Percentiles rank a stretch among this genome's conserved stretches.
Evolutionary conservation across 2,329 filamentous ascomycete species (phyloP).

Genomic region (Aspergillus ruber): DNA sequence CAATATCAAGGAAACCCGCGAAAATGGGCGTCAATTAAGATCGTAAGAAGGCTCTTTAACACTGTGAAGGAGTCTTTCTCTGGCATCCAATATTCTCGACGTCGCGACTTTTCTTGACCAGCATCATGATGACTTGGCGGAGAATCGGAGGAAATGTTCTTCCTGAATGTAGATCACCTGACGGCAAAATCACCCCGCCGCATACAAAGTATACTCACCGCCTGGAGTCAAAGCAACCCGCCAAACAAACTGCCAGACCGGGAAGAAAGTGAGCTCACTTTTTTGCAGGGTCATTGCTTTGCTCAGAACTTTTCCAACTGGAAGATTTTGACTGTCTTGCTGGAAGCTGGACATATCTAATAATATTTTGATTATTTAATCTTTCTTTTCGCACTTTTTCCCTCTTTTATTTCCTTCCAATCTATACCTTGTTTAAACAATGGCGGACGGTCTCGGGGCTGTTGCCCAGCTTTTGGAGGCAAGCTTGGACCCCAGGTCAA

Average conservation of each 20-base stretch:
- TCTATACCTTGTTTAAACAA: conserved; percentile 22
- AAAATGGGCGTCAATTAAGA: neutral
- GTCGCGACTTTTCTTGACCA: neutral
- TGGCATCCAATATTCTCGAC: neutral
- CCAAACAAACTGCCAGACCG: conserved; percentile 30
- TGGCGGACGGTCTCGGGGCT: conserved; percentile 56
- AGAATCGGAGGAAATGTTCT: conserved; percentile 12
- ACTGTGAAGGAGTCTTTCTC: neutral
- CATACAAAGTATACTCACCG: conserved; percentile 16
- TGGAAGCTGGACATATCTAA: no score
- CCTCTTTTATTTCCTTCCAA: neutral
- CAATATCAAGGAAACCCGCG: neutral
- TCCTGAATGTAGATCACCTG: conserved; percentile 15
- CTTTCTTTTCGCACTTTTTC: neutral
- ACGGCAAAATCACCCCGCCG: conserved; percentile 19
- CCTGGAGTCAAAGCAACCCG: conserved; percentile 19
- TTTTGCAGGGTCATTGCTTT: conserved; percentile 1
- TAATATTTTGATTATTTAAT: neutral
- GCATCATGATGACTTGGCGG: conserved; percentile 17
- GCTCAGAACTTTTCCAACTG: no score
- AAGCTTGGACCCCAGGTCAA: conserved; percentile 79
- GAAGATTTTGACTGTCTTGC: no score
- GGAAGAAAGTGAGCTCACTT: conserved; percentile 17
- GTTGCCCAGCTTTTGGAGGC: conserved; percentile 82
- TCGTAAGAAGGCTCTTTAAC: neutral